phyloP scores from a whole-genome alignment of 2,329 filamentous ascomycete genomes.

The Pseudocercospora fijiensis region DNA sequence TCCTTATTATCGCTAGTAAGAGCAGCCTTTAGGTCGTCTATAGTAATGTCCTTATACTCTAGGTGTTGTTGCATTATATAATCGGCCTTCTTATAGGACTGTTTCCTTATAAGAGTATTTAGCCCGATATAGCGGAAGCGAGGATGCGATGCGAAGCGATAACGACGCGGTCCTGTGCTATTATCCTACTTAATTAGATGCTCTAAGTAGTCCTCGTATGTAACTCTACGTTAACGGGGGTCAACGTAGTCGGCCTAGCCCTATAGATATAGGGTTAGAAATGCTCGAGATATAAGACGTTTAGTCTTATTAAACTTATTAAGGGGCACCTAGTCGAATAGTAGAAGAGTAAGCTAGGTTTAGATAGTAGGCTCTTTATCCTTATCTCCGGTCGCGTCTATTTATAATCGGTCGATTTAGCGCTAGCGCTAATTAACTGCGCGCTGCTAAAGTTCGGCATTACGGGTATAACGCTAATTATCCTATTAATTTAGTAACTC shows the following conservation, averaged over 20 bases:
- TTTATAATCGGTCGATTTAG: not conserved
- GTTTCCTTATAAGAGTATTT: not conserved
- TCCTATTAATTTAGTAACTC: not conserved
- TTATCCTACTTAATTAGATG: not conserved
- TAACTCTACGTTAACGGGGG: not conserved
- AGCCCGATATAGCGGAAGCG: not conserved
- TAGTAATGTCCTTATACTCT: not conserved
- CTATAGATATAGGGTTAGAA: not conserved
- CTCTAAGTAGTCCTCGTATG: not conserved
- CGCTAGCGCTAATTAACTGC: not conserved
- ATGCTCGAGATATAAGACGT: too few relatives aligned
- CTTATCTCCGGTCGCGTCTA: too few relatives aligned
- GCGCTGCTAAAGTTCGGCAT: too few relatives aligned
- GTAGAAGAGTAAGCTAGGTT: not conserved
- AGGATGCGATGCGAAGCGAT: not conserved
- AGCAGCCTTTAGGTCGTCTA: not conserved
- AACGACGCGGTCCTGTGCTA: too few relatives aligned
- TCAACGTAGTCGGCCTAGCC: not conserved
- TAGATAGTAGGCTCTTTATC: too few relatives aligned
- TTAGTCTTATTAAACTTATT: not conserved
- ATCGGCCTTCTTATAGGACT: not conserved
- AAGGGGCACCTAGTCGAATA: not conserved
- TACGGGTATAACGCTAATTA: not conserved
- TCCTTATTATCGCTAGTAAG: not conserved
- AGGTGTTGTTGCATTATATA: not conserved